Conservation (phyloP, 2,329 filamentous ascomycete species). For the Cylindrodendrum hubeiense region DNA sequence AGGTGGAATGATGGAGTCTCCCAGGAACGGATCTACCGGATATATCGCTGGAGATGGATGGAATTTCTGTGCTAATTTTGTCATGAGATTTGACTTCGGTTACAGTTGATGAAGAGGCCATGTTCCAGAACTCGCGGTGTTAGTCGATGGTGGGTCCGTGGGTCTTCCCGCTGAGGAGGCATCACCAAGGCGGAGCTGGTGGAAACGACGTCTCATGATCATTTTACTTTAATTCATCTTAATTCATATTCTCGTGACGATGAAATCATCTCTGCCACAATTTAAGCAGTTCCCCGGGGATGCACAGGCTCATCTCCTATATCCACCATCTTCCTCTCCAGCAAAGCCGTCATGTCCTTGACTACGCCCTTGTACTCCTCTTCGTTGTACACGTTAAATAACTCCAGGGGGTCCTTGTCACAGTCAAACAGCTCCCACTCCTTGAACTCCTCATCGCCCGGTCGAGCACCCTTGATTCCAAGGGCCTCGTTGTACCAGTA, state of each 20-base stretch:
- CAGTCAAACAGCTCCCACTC: constrained; percentile 70
- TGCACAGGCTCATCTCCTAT: constrained; percentile 62
- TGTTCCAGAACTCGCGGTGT: neutral
- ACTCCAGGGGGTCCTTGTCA: constrained; percentile 60
- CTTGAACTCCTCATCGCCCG: constrained; percentile 54
- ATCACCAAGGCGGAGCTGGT: neutral
- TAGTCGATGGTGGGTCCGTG: neutral
- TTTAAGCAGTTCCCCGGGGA: constrained; percentile 1
- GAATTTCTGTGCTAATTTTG: neutral
- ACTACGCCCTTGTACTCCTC: constrained; percentile 53
- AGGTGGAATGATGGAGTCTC: neutral
- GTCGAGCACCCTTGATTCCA: constrained; percentile 57
- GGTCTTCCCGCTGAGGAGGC: neutral
- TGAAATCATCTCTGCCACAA: neutral
- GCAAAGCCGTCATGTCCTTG: constrained; percentile 52
- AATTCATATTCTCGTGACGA: neutral
- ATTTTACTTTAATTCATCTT: neutral
- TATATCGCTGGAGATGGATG: neutral
- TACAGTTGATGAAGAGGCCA: neutral
- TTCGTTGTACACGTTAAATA: constrained; percentile 61
- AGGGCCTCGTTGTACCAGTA: constrained; percentile 68
- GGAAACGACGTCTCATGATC: neutral
- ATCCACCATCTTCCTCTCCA: constrained; percentile 64
- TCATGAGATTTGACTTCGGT: neutral
- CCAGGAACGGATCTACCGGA: neutral